Evolutionary conservation across 2,329 filamentous ascomycete genomes (phyloP).

Genomic region (Phialophora chinensis): DNA sequence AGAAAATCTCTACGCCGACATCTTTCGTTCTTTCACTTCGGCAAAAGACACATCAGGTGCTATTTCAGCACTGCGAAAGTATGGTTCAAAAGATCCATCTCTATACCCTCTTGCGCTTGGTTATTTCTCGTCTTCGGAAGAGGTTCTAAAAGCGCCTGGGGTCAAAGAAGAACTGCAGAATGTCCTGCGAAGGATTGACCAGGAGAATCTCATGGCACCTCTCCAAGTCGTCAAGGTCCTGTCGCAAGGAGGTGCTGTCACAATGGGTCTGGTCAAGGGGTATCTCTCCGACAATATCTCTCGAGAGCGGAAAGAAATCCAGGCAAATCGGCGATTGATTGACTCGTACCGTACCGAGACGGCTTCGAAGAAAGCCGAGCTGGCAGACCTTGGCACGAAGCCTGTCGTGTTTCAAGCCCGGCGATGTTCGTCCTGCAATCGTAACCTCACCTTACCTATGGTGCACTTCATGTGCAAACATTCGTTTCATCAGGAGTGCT

Average conservation of each 20-base stretch:
- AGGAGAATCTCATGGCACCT: constrained; percentile 90
- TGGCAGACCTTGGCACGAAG: constrained; percentile 76
- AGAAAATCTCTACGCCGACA: constrained; percentile 88
- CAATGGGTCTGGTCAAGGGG: constrained; percentile 95
- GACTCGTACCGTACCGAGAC: constrained; percentile 85
- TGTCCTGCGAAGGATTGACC: constrained; percentile 84
- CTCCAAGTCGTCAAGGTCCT: constrained; percentile 95
- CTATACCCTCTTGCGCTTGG: constrained; percentile 90
- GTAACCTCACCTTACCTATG: constrained; percentile 79
- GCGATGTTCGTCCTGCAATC: constrained; percentile 81
- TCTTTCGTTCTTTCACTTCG: constrained; percentile 93
- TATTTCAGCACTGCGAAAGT: constrained; percentile 87
- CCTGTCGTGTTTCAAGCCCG: constrained; percentile 90
- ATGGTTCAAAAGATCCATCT: constrained; percentile 87
- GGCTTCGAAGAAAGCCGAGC: constrained; percentile 75
- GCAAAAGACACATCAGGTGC: constrained; percentile 90
- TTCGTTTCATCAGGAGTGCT: constrained; percentile 90
- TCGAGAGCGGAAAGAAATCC: constrained; percentile 85
- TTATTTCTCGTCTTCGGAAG: constrained; percentile 86
- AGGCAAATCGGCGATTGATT: constrained; percentile 79
- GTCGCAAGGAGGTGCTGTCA: constrained; percentile 78
- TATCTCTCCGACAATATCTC: constrained; percentile 90
- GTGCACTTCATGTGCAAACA: constrained; percentile 98
- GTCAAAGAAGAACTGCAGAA: constrained; percentile 73
- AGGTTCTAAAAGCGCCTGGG: constrained; percentile 83